A percentile compares a stretch with the other conserved stretches of the same genome.
Conservation (phyloP, 2,329 filamentous ascomycete genomes). For the Herpotrichia juniperi region DNA sequence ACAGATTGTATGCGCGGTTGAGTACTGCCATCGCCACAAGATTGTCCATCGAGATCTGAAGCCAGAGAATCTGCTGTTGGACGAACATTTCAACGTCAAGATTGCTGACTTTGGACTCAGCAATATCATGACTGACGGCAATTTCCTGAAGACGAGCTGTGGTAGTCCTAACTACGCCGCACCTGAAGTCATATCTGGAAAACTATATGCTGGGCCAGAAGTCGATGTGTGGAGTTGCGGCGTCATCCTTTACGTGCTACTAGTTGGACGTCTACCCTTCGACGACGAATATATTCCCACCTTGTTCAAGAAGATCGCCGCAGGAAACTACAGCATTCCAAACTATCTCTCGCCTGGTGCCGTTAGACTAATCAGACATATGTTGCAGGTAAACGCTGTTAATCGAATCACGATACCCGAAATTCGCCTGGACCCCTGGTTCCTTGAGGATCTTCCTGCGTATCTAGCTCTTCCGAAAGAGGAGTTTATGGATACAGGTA, state of each 20-base stretch:
- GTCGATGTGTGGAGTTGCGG: slow-evolving; percentile 98
- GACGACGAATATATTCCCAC: slow-evolving; percentile 99
- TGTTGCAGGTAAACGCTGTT: slow-evolving; percentile 94
- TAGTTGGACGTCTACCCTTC: slow-evolving; percentile 80
- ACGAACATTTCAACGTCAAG: slow-evolving; percentile 96
- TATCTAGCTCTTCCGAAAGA: slow-evolving; percentile 89
- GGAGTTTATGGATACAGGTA: slow-evolving; percentile 92
- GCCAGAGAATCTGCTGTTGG: slow-evolving; percentile 93
- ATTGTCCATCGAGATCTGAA: slow-evolving; percentile 98
- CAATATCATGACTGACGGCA: slow-evolving; percentile 99
- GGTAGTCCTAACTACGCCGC: slow-evolving; percentile 98
- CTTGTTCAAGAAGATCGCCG: slow-evolving; percentile 96
- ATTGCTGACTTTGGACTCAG: slow-evolving; percentile 98
- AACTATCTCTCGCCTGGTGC: slow-evolving; percentile 89
- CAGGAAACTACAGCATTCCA: slow-evolving; percentile 90
- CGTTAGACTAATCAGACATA: slow-evolving; percentile 81
- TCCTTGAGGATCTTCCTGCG: slow-evolving; percentile 80
- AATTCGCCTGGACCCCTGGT: slow-evolving; percentile 94
- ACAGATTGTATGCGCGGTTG: slow-evolving; percentile 97
- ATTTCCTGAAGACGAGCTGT: slow-evolving; percentile 98
- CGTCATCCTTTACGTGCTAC: slow-evolving; percentile 75
- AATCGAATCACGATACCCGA: slow-evolving; percentile 93
- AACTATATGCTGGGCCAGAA: slow-evolving; percentile 95
- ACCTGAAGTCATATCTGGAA: slow-evolving; percentile 96
- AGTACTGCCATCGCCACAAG: slow-evolving; percentile 98